Evolutionary conservation across 2,329 filamentous ascomycete genomes (phyloP), one percentile per base, ranked within the genome.

Genomic region (Diaporthe ampelina): DNA sequence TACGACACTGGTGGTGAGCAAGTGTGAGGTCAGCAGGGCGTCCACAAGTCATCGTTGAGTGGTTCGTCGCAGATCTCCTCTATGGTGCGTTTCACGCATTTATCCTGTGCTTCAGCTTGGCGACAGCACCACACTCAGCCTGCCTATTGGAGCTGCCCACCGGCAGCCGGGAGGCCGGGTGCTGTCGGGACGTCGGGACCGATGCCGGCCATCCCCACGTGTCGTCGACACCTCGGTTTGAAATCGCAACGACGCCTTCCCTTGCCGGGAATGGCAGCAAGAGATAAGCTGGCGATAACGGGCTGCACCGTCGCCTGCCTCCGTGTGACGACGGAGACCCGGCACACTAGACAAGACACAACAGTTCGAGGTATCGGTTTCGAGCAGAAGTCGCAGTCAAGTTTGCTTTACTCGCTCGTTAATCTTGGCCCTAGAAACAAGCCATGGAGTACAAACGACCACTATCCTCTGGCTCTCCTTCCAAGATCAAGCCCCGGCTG

Each of bases 401-500:
- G 13, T 15, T 57, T 26, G 17, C n/a, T 48, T 1, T 5, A 29
- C 21, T 50, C 21, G 9, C 24, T 21, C 4, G 21, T 19, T 11
- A 19, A 57, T 10, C 1, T 9, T 6, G 11, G 4, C 11, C 10
- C 19, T 32, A 24, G 17, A 29, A 3, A 72, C n/a, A n/a, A n/a
- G n/a, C 32, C 35, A 88, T 88, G 86, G 83, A 87, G 72, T 86
- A 85, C 77, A 84, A 82, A 72, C 74, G 65, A 7, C 70, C 52
- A 29, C 57, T 21, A 13, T 19, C 77, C 1, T 24, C 72, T 0
- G 37, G 37, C 11, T 15, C 37, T 3, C 69, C 37, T 3, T 68
- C 76, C 29, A 80, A 76, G 63, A 75, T 87, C 45, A 84, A 85
- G 78, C 91, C 92, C 4, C 87, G 91, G 13, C 81, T 94, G 43